Evolutionary conservation across 2,329 filamentous ascomycete species (phyloP), one percentile per base, ranked within the genome.

Genomic region (Penicillium sp.): DNA sequence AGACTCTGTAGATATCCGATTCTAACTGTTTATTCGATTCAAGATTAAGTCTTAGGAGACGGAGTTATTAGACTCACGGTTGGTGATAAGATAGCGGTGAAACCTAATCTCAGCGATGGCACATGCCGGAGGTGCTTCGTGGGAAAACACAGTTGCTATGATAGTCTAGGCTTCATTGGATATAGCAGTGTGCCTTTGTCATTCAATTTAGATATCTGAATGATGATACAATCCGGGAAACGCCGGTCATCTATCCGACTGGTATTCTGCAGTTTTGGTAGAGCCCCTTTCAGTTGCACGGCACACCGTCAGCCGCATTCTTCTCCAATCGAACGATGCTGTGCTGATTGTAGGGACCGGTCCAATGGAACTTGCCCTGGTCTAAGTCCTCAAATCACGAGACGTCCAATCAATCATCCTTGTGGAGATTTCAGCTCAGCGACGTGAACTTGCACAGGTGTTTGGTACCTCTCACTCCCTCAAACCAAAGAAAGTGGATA

Each of bases 251-350:
- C 49, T 69, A 26, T 55, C 68, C 1, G 4, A 62, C 65, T 0
- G 52, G 64, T 2, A 24, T 57, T 10, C 24, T 12, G 59, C 65
- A 49, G 84, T 85, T 0, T 71, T 87, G 4, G 79, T 86, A 6
- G 85, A 87, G 58, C 85, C 85, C 0, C 70, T 87, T 3, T 75
- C 82, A 0, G 83, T 87, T 0, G 83, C 81, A 8, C 86, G 84
- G 84, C 84, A 87, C 60, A 83, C 83, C 0, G 77, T 85, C 12
- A 74, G 75, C 5, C 71, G 79, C 5, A 76, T 76, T 0, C 75
- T 76, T 0, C 67, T 83, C 36, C 74, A 74, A 13, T 49, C 62
- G 3, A 76, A 76, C 1, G 74, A 80, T 12, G 74, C 73, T 0
- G 79, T 79, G 2, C 62, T 87, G 16, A 75, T 87, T 6, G 68